Conservation (phyloP, 345 rosid genomes). For the Lepidium africanum region DNA sequence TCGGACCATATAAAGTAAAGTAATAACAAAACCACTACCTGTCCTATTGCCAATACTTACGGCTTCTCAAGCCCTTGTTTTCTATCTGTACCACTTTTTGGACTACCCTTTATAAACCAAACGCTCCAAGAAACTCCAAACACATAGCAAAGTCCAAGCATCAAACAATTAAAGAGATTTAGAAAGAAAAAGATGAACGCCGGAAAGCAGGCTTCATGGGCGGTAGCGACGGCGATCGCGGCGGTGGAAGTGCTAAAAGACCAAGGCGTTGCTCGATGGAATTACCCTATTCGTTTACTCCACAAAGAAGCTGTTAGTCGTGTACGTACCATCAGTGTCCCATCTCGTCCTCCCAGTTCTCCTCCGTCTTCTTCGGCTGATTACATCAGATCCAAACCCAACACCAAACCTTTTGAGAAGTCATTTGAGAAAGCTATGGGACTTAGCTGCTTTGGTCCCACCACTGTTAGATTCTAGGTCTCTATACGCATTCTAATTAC, state of each 20-base stretch:
- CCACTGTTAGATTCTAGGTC: conserved; percentile 30
- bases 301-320: conserved; percentile 36
- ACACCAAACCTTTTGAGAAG: conserved; percentile 23
- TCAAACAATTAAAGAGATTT: not conserved
- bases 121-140: not conserved
- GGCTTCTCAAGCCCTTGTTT: conserved; percentile 18
- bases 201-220: conserved; percentile 34
- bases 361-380: conserved; percentile 18
- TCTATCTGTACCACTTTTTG: not conserved
- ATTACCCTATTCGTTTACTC: conserved; percentile 40
- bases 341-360: conserved; percentile 12
- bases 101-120: not conserved
- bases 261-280: conserved; percentile 71
- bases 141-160: not conserved
- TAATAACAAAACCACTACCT: conserved; percentile 14
- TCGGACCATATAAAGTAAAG: not conserved
- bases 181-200: conserved; percentile 9
- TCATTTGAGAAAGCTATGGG: conserved; percentile 32
- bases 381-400: conserved; percentile 6
- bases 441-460: conserved; percentile 45
- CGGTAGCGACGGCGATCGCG: conserved; percentile 52
- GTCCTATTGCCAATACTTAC: not conserved
- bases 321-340: conserved; percentile 19
- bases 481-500: not conserved
- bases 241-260: conserved; percentile 65